Evolutionary conservation across 306 rosid species (phyloP).

Genomic region (Trifolium fragiferum): DNA sequence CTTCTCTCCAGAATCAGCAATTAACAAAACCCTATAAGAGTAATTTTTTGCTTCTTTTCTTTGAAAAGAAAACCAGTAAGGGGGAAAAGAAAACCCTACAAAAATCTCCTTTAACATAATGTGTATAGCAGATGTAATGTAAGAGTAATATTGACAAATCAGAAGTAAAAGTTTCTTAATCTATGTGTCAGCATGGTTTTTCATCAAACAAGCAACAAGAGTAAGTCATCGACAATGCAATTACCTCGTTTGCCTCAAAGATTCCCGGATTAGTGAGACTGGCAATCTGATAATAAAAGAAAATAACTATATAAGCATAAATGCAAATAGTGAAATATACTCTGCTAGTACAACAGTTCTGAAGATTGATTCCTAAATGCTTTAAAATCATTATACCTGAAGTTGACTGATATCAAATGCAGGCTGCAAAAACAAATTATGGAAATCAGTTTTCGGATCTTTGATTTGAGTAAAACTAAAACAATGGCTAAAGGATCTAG

Average conservation of each 20-base stretch:
- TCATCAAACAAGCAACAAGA: slow-evolving; percentile 30
- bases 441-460: slow-evolving; percentile 33
- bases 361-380: slow-evolving; percentile 36
- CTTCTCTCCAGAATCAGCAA: slow-evolving; percentile 34
- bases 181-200: slow-evolving; percentile 19
- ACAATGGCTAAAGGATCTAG: slow-evolving; percentile 21
- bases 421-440: slow-evolving; percentile 66
- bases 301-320: slow-evolving; percentile 37
- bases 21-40: slow-evolving; percentile 27
- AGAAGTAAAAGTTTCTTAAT: slow-evolving; percentile 24
- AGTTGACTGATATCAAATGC: slow-evolving; percentile 69
- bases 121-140: slow-evolving; percentile 16
- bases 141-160: background rate
- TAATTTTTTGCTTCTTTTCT: background rate
- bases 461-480: slow-evolving; percentile 33
- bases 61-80: slow-evolving; percentile 20
- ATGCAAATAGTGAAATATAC: slow-evolving; percentile 1
- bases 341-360: background rate
- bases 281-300: slow-evolving; percentile 59
- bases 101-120: slow-evolving; percentile 29
- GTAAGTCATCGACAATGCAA: slow-evolving; percentile 27
- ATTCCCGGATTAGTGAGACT: slow-evolving; percentile 84
- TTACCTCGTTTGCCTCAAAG: slow-evolving; percentile 95
- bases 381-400: slow-evolving; percentile 64
- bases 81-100: slow-evolving; percentile 3